Percentiles rank a stretch among this genome's conserved stretches.
Conservation (phyloP, 768 basidiomycete genomes). For the Phanerochaete sordida region DNA sequence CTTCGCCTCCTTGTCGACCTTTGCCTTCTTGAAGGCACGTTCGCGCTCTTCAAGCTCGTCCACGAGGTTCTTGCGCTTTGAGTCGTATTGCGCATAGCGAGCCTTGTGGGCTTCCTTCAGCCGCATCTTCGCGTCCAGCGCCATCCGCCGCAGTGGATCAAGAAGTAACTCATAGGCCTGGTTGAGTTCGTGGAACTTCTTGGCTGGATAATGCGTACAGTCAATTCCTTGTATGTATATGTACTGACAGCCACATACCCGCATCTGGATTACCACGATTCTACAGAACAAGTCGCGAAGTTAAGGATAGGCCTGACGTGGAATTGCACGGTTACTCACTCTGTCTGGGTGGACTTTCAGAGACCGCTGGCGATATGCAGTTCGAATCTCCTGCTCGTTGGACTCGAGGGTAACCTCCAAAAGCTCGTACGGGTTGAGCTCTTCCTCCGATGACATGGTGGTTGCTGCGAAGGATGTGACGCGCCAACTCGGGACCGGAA, state of each 20-base stretch:
- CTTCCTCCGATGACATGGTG: conserved; percentile 40
- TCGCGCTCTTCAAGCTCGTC: conserved; percentile 81
- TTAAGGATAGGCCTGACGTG: conserved; percentile 5
- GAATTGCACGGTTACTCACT: conserved; percentile 38
- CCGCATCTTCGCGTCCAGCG: conserved; percentile 77
- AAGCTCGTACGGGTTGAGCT: conserved; percentile 71
- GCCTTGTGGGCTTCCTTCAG: conserved; percentile 64
- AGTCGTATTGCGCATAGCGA: conserved; percentile 67
- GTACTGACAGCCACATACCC: conserved; percentile 34
- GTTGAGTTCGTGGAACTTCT: conserved; percentile 83
- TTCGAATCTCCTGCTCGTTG: conserved; percentile 75
- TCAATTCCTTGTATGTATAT: neutral
- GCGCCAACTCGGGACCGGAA: too few species aligned
- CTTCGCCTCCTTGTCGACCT: conserved; percentile 57
- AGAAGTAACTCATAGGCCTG: conserved; percentile 78
- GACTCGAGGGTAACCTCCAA: conserved; percentile 58
- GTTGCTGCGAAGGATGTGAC: neutral
- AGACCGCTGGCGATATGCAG: conserved; percentile 75
- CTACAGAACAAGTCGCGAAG: conserved; percentile 32
- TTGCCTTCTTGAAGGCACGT: conserved; percentile 69
- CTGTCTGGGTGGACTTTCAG: conserved; percentile 87
- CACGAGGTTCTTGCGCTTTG: conserved; percentile 69
- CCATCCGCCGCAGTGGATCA: conserved; percentile 74
- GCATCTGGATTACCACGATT: conserved; percentile 81
- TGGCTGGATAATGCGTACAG: conserved; percentile 38